A percentile compares a stretch with the other conserved stretches of the same genome.
These are phyloP conservation scores for Xylaria grammica DNA, from an alignment of 495 filamentous ascomycete species.

Conservation along the genomic window DNA sequence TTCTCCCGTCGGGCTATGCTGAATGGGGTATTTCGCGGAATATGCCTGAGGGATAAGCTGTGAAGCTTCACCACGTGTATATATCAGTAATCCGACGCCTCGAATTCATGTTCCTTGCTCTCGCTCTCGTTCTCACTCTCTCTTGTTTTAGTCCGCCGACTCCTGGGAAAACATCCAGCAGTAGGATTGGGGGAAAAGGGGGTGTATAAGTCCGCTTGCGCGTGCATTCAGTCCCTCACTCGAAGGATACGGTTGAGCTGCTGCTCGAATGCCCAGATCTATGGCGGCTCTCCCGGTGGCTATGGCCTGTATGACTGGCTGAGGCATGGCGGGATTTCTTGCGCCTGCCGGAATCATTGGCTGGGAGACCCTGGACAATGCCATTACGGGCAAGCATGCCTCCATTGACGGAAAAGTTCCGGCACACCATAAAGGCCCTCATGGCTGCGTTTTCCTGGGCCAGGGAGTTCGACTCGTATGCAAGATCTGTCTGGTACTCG, in stretches of 20 bases:
- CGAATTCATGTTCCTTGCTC: constrained; percentile 12
- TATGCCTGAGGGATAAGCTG: constrained; percentile 44
- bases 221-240: constrained; percentile 39
- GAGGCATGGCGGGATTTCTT: constrained; percentile 53
- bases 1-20: constrained; percentile 36
- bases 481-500: constrained; percentile 91
- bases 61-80: constrained; percentile 60
- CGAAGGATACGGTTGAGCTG: constrained; percentile 62
- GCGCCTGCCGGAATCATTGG: constrained; percentile 56
- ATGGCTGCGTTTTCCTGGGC: constrained; percentile 95
- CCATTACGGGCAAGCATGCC: constrained; percentile 86
- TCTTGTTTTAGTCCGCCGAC: constrained; percentile 35
- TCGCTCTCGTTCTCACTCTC: constrained; percentile 24
- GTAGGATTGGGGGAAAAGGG: constrained; percentile 6
- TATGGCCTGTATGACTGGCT: constrained; percentile 44
- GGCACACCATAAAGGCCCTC: constrained; percentile 96
- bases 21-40: constrained; percentile 41
- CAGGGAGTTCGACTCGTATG: constrained; percentile 77
- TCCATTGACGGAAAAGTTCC: constrained; percentile 97
- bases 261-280: constrained; percentile 60
- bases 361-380: constrained; percentile 85
- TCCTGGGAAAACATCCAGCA: constrained; percentile 28
- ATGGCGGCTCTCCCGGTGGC: constrained; percentile 45
- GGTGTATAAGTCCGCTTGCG: constrained; percentile 17
- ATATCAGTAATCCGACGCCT: constrained; percentile 42